Conservation (phyloP, 768 basidiomycete species). For the Auricularia sp. region DNA sequence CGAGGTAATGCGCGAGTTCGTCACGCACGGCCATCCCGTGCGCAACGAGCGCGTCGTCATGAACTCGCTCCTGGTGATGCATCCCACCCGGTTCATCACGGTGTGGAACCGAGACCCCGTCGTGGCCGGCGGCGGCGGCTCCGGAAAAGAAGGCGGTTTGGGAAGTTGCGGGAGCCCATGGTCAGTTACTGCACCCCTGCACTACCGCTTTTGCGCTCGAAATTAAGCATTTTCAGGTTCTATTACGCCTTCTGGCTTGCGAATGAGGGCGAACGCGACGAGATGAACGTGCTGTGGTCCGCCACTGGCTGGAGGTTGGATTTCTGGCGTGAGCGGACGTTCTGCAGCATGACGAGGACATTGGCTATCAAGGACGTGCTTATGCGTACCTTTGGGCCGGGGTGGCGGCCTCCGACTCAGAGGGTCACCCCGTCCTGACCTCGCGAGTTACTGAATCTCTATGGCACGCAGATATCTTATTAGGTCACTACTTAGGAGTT, state of each 20-base stretch:
- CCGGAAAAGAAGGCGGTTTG: background rate
- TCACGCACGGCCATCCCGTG: conserved; percentile 35
- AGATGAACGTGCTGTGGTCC: conserved; percentile 15
- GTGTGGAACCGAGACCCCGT: conserved; percentile 27
- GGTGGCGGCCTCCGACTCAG: background rate
- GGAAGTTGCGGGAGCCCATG: background rate
- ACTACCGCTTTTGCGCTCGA: background rate
- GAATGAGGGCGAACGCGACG: conserved; percentile 13
- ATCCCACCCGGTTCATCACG: conserved; percentile 37
- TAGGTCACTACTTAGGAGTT: too few relatives aligned
- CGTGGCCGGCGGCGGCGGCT: background rate
- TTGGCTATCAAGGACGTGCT: background rate
- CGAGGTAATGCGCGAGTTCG: conserved; percentile 41
- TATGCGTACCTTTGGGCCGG: background rate
- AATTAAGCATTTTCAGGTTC: conserved; percentile 19
- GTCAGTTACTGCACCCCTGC: background rate
- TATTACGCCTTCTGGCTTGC: conserved; percentile 46
- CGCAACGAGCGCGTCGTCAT: conserved; percentile 50
- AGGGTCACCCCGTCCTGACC: background rate
- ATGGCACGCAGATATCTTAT: too few relatives aligned
- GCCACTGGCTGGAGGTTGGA: background rate
- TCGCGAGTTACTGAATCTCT: too few relatives aligned
- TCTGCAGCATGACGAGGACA: background rate
- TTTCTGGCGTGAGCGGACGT: background rate
- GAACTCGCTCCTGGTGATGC: conserved; percentile 36